These are phyloP conservation scores for Rhododendron henanense DNA, from an alignment of 148 eudicot genomes.

Conservation along the genomic window DNA sequence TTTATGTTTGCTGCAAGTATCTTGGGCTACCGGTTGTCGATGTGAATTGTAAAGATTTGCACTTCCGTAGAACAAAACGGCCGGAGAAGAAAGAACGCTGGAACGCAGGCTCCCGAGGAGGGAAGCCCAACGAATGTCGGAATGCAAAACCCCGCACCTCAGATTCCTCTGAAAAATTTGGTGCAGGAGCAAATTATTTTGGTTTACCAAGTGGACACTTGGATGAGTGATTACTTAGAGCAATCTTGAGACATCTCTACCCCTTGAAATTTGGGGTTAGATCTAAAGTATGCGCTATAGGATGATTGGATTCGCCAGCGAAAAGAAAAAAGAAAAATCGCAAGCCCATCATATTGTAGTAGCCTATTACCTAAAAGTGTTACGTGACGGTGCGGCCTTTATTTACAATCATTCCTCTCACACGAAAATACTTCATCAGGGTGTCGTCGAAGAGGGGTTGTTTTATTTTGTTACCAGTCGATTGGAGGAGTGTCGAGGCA, in stretches of 20 bases:
- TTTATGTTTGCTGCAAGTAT: background rate
- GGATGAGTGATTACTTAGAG: too few relatives aligned
- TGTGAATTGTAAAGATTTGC: background rate
- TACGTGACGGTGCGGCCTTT: background rate
- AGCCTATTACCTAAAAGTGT: too few relatives aligned
- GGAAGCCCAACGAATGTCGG: background rate
- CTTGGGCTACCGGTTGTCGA: background rate
- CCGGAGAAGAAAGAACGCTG: background rate
- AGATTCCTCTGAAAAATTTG: too few relatives aligned
- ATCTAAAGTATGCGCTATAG: too few relatives aligned
- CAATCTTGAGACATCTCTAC: too few relatives aligned
- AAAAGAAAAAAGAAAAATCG: background rate
- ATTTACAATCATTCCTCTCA: background rate
- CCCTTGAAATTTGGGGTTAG: background rate
- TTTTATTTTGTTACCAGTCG: background rate
- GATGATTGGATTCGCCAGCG: background rate
- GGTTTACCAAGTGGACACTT: too few relatives aligned
- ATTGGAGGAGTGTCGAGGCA: background rate
- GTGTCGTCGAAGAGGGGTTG: background rate
- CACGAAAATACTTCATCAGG: background rate
- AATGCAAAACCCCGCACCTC: background rate
- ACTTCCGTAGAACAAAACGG: background rate
- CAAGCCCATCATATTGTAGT: background rate
- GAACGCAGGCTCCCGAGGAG: background rate
- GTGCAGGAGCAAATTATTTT: too few relatives aligned